These are phyloP conservation scores for Suzukiozyma palmioleophila DNA, from an alignment of 1,139 yeast genomes.

Conservation along the genomic window DNA sequence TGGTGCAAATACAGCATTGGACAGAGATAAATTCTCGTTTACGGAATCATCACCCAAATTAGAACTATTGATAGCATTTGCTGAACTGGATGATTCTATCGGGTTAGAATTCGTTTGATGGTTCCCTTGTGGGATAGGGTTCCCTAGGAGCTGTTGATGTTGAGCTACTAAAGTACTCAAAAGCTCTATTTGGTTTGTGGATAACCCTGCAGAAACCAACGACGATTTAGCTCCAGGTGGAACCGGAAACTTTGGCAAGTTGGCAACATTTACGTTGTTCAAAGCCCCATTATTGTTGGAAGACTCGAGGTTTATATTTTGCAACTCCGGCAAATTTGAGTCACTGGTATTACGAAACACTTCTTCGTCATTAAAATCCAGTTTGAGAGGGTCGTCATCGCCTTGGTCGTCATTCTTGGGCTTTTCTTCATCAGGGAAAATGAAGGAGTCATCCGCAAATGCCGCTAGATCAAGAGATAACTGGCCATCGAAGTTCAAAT, in stretches of 20 bases:
- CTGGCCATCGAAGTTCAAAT: conserved; percentile 58
- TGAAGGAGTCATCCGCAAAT: conserved; percentile 73
- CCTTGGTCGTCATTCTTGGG: conserved; percentile 27
- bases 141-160: conserved; percentile 44
- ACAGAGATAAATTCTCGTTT: neutral
- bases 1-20: neutral
- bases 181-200: conserved; percentile 65
- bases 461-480: conserved; percentile 71
- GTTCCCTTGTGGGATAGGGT: conserved; percentile 12
- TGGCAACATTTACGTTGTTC: conserved; percentile 13
- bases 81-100: conserved; percentile 3
- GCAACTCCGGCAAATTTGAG: neutral
- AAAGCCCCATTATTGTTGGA: conserved; percentile 4
- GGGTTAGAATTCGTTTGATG: neutral
- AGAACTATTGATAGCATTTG: neutral
- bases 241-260: conserved; percentile 58
- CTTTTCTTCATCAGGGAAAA: conserved; percentile 76
- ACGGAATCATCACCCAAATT: neutral
- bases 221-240: conserved; percentile 70
- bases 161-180: conserved; percentile 69
- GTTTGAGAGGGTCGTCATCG: conserved; percentile 8
- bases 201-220: conserved; percentile 58
- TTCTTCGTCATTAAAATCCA: conserved; percentile 2
- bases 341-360: neutral
- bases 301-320: conserved; percentile 2